Evolutionary conservation across 805 yeast species (phyloP).

Genomic region (Zygotorulaspora chibaensis): DNA sequence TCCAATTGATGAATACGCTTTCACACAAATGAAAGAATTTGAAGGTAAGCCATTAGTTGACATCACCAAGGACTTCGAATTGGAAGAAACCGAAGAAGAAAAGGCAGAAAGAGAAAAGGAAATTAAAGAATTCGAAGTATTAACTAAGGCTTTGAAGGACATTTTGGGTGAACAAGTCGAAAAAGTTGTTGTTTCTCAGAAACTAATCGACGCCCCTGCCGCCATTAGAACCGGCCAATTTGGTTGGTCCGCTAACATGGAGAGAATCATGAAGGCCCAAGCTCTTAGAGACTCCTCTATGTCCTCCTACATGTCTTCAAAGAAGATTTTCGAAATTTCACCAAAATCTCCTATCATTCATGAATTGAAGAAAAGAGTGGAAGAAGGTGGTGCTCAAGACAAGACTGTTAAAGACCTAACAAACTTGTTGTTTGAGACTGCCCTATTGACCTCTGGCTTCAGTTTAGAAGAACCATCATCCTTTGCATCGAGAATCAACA

Average conservation of each 20-base stretch:
- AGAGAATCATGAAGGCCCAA: conserved; percentile 99
- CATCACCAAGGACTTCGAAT: conserved; percentile 97
- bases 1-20: conserved; percentile 99
- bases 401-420: conserved; percentile 98
- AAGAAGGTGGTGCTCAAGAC: conserved; percentile 95
- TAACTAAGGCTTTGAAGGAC: conserved; percentile 94
- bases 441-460: conserved; percentile 97
- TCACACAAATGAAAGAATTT: conserved; percentile 98
- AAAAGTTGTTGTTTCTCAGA: conserved; percentile 97
- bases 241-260: conserved; percentile 99
- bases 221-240: conserved; percentile 99
- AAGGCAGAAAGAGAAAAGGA: conserved; percentile 91
- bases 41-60: conserved; percentile 99
- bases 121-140: conserved; percentile 84
- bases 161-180: conserved; percentile 98
- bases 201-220: conserved; percentile 97
- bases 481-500: conserved; percentile 96
- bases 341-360: conserved; percentile 93
- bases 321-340: conserved; percentile 98
- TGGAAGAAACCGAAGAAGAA: conserved; percentile 98
- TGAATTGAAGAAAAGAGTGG: conserved; percentile 96
- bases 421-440: conserved; percentile 93
- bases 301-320: conserved; percentile 99
- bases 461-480: conserved; percentile 97
- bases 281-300: conserved; percentile 97